Evolutionary conservation across 164 flowering plant genomes (phyloP).

Genomic region (Pachysandra terminalis): DNA sequence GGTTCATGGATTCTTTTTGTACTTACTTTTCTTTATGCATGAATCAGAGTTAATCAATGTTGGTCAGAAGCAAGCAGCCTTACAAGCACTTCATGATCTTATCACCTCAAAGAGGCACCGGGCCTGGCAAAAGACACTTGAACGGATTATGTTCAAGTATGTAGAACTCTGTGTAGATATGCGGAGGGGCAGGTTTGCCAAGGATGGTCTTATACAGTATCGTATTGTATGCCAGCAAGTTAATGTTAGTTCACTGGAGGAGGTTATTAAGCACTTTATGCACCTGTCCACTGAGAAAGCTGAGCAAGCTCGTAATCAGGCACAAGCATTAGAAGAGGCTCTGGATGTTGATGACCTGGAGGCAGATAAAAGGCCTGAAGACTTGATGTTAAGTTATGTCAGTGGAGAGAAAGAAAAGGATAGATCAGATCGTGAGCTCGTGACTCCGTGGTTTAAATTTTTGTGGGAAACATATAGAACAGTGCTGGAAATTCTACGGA

Average conservation of each 20-base stretch:
- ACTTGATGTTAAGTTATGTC: constrained; percentile 94
- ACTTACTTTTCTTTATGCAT: constrained; percentile 14
- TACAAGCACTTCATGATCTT: constrained; percentile 81
- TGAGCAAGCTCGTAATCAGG: constrained; percentile 83
- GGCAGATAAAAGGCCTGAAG: constrained; percentile 95
- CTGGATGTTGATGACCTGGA: constrained; percentile 94
- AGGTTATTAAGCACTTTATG: constrained; percentile 93
- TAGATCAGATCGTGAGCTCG: constrained; percentile 94
- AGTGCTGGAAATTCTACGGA: constrained; percentile 81
- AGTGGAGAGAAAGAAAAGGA: constrained; percentile 98
- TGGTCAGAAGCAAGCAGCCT: constrained; percentile 91
- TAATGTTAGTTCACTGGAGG: constrained; percentile 86
- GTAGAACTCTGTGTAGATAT: constrained; percentile 93
- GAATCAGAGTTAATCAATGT: constrained; percentile 85
- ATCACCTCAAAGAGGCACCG: constrained; percentile 87
- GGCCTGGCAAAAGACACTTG: constrained; percentile 88
- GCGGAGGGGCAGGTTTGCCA: constrained; percentile 85
- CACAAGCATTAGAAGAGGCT: constrained; percentile 91
- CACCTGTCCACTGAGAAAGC: constrained; percentile 90
- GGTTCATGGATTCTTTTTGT: too few relatives aligned
- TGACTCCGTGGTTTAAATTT: constrained; percentile 97
- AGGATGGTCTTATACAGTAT: constrained; percentile 93
- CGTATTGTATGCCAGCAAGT: constrained; percentile 94
- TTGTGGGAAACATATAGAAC: constrained; percentile 98
- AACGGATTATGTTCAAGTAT: constrained; percentile 87